These are phyloP conservation scores for Picochlorum sp. DNA, from an alignment of 139 green algal species.

Conservation along the genomic window DNA sequence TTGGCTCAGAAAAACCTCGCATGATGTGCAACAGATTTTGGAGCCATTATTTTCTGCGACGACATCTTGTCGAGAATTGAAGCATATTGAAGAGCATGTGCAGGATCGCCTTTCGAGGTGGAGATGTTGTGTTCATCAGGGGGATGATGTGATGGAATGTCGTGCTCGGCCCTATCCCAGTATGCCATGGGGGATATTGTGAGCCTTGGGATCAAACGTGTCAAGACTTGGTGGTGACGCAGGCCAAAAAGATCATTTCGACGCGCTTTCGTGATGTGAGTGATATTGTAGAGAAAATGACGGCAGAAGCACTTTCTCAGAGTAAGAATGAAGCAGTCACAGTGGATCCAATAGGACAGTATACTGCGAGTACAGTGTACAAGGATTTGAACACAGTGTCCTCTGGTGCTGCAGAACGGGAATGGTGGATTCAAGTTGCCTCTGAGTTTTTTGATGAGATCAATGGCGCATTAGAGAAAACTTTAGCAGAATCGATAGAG, in stretches of 20 bases:
- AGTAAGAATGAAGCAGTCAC: too few relatives aligned
- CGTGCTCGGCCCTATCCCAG: neutral
- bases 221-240: neutral
- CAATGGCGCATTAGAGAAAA: too few relatives aligned
- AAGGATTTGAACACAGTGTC: too few relatives aligned
- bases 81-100: neutral
- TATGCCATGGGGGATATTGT: neutral
- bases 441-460: too few relatives aligned
- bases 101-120: neutral
- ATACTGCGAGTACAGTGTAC: too few relatives aligned
- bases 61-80: neutral
- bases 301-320: slow-evolving; percentile 26
- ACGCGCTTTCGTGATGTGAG: too few relatives aligned
- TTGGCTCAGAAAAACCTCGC: neutral
- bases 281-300: too few relatives aligned
- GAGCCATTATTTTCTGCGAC: neutral
- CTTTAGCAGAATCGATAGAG: too few relatives aligned
- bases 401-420: too few relatives aligned
- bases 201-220: neutral
- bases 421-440: too few relatives aligned
- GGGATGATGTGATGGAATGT: slow-evolving; percentile 10
- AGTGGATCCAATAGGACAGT: too few relatives aligned
- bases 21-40: neutral
- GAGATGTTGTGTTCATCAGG: neutral
- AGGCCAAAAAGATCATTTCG: too few relatives aligned